phyloP scores from a whole-genome alignment of 2,329 filamentous ascomycete species.

The Cadophora sp. region DNA sequence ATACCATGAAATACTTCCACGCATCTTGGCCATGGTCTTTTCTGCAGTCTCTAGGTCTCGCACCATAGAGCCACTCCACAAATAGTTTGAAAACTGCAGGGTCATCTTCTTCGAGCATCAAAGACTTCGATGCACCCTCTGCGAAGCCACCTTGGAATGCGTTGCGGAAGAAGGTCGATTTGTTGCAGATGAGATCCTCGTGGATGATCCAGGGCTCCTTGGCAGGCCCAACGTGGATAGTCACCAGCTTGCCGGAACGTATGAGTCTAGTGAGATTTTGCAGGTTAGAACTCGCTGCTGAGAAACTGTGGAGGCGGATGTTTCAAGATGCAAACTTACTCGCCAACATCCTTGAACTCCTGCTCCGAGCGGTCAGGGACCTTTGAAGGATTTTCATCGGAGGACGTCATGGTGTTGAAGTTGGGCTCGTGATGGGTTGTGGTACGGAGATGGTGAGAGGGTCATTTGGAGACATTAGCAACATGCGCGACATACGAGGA shows the following conservation, averaged over 20 bases:
- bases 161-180: constrained; percentile 19
- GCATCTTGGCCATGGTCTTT: not conserved
- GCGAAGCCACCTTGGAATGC: constrained; percentile 20
- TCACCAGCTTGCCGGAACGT: constrained; percentile 14
- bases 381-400: not conserved
- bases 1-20: not conserved
- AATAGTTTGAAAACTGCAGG: constrained; percentile 13
- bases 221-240: constrained; percentile 18
- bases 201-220: constrained; percentile 17
- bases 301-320: too few species aligned
- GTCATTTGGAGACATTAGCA: not conserved
- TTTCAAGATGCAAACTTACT: not conserved
- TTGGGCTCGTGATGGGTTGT: not conserved
- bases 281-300: too few species aligned
- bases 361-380: not conserved
- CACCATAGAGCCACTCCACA: constrained; percentile 6
- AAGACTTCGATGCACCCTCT: constrained; percentile 16
- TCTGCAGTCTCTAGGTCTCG: not conserved
- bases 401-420: not conserved
- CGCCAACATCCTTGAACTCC: not conserved
- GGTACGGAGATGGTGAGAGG: not conserved
- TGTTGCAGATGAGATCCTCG: constrained; percentile 25
- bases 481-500: not conserved
- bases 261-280: not conserved
- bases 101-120: constrained; percentile 21